phyloP scores from a whole-genome alignment of 2,329 filamentous ascomycete species.

The Colletotrichum sp. region DNA sequence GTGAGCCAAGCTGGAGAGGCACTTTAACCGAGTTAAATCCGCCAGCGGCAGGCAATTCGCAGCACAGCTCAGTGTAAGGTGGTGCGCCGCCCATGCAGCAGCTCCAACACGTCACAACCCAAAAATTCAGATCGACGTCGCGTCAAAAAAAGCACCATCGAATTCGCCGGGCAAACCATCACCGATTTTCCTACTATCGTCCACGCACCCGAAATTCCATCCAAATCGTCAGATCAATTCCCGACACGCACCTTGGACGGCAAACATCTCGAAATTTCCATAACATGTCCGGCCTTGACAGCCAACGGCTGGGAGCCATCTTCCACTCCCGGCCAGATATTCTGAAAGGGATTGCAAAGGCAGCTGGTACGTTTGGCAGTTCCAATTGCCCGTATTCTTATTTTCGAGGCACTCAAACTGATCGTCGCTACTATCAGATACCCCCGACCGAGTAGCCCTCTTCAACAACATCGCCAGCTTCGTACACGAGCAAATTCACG shows the following conservation, averaged over 20 bases:
- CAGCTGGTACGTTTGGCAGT: conserved; percentile 50
- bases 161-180: neutral
- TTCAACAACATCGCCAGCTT: conserved; percentile 63
- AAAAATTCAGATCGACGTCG: conserved; percentile 11
- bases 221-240: neutral
- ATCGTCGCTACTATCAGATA: conserved; percentile 43
- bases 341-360: conserved; percentile 55
- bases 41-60: neutral
- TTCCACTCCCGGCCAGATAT: conserved; percentile 64
- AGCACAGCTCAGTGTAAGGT: neutral
- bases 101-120: conserved; percentile 17
- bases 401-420: neutral
- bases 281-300: conserved; percentile 53
- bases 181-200: neutral
- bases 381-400: neutral
- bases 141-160: conserved; percentile 5
- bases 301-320: conserved; percentile 53
- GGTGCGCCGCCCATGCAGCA: neutral
- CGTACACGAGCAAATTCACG: conserved; percentile 49
- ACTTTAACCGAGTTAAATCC: conserved; percentile 7
- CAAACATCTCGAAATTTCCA: neutral
- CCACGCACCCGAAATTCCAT: neutral
- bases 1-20: neutral
- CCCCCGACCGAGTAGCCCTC: conserved; percentile 52
- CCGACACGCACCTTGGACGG: neutral